These are phyloP conservation scores for Actinomortierella ambigua DNA, from an alignment of 371 early-diverging fungal species.

Conservation along the genomic window DNA sequence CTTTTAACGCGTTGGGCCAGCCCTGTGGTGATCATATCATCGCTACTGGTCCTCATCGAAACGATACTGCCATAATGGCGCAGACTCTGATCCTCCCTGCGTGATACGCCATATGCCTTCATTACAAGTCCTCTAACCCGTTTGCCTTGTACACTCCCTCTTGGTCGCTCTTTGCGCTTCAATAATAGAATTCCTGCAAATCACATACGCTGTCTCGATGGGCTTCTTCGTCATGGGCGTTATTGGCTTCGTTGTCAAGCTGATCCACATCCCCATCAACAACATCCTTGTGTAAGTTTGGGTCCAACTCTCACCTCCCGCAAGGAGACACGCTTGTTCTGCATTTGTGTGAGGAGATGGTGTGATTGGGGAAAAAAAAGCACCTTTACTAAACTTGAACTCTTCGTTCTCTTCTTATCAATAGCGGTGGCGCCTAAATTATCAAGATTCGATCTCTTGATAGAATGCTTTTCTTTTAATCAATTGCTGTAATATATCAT, in stretches of 20 bases:
- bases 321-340: neutral
- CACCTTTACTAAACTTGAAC: neutral
- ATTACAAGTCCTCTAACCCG: no score
- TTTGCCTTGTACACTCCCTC: no score
- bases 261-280: conserved; percentile 99
- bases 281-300: conserved; percentile 90
- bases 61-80: no score
- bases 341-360: neutral
- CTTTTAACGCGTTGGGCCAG: no score
- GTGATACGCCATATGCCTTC: no score
- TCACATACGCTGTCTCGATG: conserved; percentile 92
- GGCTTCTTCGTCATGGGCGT: conserved; percentile 98
- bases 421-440: conserved; percentile 48
- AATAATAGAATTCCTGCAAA: conserved; percentile 95
- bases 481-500: no score
- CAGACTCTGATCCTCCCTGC: no score
- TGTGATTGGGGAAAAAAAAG: neutral
- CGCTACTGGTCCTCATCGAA: no score
- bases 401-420: conserved; percentile 9
- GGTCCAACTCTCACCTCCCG: conserved; percentile 2
- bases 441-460: neutral
- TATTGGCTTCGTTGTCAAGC: conserved; percentile 97
- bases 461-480: no score
- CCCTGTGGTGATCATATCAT: no score
- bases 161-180: no score